phyloP scores from a whole-genome alignment of 2,329 filamentous ascomycete species.

The Ophiostoma sp. region DNA sequence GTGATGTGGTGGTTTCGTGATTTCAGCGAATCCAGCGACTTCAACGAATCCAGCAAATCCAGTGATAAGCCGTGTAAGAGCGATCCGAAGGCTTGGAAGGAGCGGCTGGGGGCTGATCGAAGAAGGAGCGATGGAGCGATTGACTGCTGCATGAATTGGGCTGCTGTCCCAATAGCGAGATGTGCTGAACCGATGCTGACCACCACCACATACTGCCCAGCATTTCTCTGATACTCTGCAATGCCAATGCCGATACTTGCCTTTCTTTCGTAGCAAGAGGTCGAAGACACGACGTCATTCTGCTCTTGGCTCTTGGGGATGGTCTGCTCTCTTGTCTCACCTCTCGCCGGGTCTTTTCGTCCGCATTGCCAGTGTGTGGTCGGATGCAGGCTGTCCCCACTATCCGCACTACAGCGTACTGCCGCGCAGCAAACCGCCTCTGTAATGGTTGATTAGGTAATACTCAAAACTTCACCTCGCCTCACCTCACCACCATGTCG shows the following conservation, averaged over 20 bases:
- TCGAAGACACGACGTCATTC: neutral
- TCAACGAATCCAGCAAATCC: no score
- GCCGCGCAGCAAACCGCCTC: neutral
- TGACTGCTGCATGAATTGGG: neutral
- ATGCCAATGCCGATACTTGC: neutral
- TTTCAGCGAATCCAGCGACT: no score
- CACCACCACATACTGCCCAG: no score
- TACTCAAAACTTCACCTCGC: neutral
- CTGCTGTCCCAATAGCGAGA: no score
- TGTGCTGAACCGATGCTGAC: no score
- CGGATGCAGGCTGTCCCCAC: neutral
- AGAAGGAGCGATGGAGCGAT: neutral
- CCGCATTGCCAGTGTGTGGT: neutral
- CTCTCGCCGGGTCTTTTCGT: neutral
- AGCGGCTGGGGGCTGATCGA: neutral
- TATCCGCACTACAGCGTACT: neutral
- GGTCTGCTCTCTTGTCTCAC: neutral
- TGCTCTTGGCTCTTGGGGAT: constrained; percentile 2
- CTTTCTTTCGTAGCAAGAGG: neutral
- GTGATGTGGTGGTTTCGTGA: no score
- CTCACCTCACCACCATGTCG: constrained; percentile 41
- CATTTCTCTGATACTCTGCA: no score
- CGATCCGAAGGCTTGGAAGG: no score
- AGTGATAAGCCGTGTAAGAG: no score
- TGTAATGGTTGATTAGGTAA: neutral